Base-by-base conservation (phyloP, 164 flowering plant species). In the Taxillus chinensis region DNA sequence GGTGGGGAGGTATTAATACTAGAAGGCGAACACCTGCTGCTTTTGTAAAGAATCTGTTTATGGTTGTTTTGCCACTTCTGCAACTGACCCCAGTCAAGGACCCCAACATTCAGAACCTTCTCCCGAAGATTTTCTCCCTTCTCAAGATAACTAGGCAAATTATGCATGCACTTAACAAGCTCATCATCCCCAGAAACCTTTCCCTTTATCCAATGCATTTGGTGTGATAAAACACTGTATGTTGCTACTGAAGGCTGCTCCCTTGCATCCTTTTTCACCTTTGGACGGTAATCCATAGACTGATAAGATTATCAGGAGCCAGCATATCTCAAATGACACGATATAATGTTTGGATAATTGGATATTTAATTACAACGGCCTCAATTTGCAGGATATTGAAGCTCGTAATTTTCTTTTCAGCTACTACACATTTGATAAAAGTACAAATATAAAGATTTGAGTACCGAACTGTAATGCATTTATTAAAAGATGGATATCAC, bases 1-100 rank as follows among this genome's bases (percentile, higher is more conserved):
- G 69, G 63, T 5, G 78, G 71, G n/a, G 75, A 72, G 7, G 71
- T 46, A 55, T 62, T 71, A 65, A 73, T 74, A 62, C 74, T 65
- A 7, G 86, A 71, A 7, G 81, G 45, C 16, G 84, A 78, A 27
- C 10, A 17, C 57, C 7, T 54, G 39, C 57, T 54, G 10, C 39
- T 17, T 54, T 54, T 54, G 57, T 17, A 2, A 4, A 12, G 57
- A 40, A n/a, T 41, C 27, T 39, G 45, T 12, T 40, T 42, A 14
- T 41, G 45, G 46, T 58, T 40, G 45, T 37, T 13, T 45, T 58
- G 43, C 61, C 61, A 58, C 14, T 42, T 58, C 11, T 58, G 45
- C 16, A 58, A 45, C 7, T 16, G 61, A 15, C 45, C 37, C 61
- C 61, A 58, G 15, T 58, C 45, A 39, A 58, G 61, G 46, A 58